These are phyloP conservation scores for Wallemia mellicola DNA, from an alignment of 1,284 basidiomycete species.

Conservation along the genomic window DNA sequence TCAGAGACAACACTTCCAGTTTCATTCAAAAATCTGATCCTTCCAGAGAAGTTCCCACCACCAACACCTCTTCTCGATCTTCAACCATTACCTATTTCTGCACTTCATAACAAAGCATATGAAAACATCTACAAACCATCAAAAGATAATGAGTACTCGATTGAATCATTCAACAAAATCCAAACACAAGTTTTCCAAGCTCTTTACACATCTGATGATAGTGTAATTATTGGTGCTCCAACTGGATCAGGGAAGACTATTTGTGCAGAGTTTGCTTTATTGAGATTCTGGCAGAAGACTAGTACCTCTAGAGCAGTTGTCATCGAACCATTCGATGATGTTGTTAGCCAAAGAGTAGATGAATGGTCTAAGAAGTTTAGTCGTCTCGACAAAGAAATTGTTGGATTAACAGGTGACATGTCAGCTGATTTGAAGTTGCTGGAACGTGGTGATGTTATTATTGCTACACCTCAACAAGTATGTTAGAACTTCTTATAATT, in stretches of 20 bases:
- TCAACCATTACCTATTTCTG: conserved; percentile 62
- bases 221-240: conserved; percentile 81
- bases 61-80: conserved; percentile 80
- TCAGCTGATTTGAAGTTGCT: conserved; percentile 66
- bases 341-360: conserved; percentile 64
- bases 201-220: conserved; percentile 81
- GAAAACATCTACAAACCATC: conserved; percentile 51
- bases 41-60: conserved; percentile 84
- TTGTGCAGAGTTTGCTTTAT: conserved; percentile 78
- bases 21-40: conserved; percentile 89
- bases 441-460: conserved; percentile 66
- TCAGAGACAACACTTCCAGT: conserved; percentile 79
- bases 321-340: conserved; percentile 84
- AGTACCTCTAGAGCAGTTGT: conserved; percentile 69
- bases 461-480: conserved; percentile 66
- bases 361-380: conserved; percentile 77
- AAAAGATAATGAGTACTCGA: conserved; percentile 22
- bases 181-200: conserved; percentile 98
- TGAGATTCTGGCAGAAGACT: conserved; percentile 65
- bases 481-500: conserved; percentile 8
- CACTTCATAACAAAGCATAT: conserved; percentile 70
- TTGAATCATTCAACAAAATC: conserved; percentile 61
- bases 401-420: conserved; percentile 80
- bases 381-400: conserved; percentile 57
- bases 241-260: conserved; percentile 93